Evolutionary conservation across 805 yeast genomes (phyloP).

Genomic region (Pichia pseudocactophila): DNA sequence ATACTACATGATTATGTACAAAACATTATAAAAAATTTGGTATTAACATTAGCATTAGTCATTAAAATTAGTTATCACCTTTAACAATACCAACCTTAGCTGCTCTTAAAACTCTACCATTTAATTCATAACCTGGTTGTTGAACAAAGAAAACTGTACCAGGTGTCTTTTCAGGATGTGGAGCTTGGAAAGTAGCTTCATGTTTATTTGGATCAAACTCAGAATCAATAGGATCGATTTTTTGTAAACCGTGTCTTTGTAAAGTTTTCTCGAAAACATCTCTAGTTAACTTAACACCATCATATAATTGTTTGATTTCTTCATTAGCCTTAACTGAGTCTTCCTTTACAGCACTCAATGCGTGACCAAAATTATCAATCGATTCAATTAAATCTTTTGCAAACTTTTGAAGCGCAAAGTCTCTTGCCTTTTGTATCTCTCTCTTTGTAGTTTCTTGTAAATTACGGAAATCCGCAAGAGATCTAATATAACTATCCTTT

Average conservation of each 20-base stretch:
- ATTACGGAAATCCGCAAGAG: constrained; percentile 88
- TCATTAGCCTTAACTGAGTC: constrained; percentile 48
- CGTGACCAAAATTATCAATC: constrained; percentile 83
- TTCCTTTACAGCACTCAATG: constrained; percentile 61
- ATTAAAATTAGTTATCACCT: constrained; percentile 29
- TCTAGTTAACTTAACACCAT: constrained; percentile 88
- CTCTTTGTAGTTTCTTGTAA: constrained; percentile 84
- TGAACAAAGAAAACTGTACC: constrained; percentile 91
- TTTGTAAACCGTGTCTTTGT: constrained; percentile 66
- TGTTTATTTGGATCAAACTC: constrained; percentile 84
- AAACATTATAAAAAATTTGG: background rate
- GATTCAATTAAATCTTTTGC: constrained; percentile 86
- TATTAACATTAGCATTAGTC: background rate
- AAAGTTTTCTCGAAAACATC: constrained; percentile 79
- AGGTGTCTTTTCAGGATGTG: constrained; percentile 81
- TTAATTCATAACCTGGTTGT: constrained; percentile 79
- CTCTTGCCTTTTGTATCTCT: constrained; percentile 79
- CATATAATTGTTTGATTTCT: constrained; percentile 67
- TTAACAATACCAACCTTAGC: constrained; percentile 94
- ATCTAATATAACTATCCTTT: constrained; percentile 74
- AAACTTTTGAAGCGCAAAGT: constrained; percentile 85
- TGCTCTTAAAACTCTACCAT: constrained; percentile 84
- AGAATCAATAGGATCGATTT: constrained; percentile 78
- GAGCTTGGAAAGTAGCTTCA: constrained; percentile 86
- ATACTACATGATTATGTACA: background rate